These are phyloP conservation scores for Colletotrichum paranaense DNA, from an alignment of 2,329 filamentous ascomycete genomes.

Conservation along the genomic window DNA sequence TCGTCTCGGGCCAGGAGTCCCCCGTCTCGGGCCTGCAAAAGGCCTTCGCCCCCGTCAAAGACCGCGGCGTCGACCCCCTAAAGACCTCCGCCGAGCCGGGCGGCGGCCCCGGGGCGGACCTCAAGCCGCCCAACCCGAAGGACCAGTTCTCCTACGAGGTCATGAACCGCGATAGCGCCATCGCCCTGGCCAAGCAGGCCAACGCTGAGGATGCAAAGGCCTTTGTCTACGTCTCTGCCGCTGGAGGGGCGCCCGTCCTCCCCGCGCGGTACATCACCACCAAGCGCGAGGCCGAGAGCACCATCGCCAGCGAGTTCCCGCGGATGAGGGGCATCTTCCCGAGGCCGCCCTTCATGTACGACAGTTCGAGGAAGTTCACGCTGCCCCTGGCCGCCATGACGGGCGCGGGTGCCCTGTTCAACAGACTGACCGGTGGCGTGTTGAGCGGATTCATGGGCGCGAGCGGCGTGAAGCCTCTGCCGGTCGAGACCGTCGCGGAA, in stretches of 20 bases:
- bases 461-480: conserved; percentile 86
- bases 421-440: conserved; percentile 79
- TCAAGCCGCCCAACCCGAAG: conserved; percentile 74
- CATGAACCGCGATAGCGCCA: conserved; percentile 94
- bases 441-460: conserved; percentile 83
- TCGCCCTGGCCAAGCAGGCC: conserved; percentile 84
- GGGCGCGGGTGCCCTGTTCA: conserved; percentile 80
- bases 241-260: conserved; percentile 85
- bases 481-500: conserved; percentile 88
- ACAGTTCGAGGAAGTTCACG: conserved; percentile 83
- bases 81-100: conserved; percentile 62
- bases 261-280: conserved; percentile 89
- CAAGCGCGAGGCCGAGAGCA: conserved; percentile 88
- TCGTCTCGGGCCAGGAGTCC: conserved; percentile 85
- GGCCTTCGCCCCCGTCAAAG: conserved; percentile 78
- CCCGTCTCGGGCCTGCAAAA: conserved; percentile 81
- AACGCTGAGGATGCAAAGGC: conserved; percentile 70
- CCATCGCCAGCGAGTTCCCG: conserved; percentile 79
- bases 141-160: conserved; percentile 93
- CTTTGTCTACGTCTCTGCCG: conserved; percentile 91
- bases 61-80: conserved; percentile 76
- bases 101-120: conserved; percentile 53
- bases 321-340: conserved; percentile 84
- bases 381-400: conserved; percentile 85
- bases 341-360: conserved; percentile 89